phyloP scores from a whole-genome alignment of 2,329 filamentous ascomycete genomes.

The Neoscytalidium dimidiatum region DNA sequence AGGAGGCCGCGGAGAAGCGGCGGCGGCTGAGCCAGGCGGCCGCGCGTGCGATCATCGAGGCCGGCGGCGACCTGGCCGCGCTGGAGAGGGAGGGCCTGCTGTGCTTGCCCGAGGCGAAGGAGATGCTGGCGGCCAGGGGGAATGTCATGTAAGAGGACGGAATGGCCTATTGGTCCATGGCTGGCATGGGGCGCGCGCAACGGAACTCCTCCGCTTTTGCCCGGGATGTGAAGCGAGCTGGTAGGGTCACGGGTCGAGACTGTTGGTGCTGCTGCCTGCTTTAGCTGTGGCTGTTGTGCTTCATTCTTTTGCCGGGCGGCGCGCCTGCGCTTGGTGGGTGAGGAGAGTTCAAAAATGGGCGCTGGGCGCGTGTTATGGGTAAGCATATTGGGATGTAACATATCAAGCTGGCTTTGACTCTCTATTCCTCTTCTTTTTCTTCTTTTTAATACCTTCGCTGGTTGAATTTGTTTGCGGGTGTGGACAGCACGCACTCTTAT shows the following conservation, averaged over 20 bases:
- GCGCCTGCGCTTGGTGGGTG: too few species aligned
- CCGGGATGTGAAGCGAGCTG: not conserved
- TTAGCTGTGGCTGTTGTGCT: too few species aligned
- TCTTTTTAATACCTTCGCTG: not conserved
- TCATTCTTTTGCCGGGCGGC: too few species aligned
- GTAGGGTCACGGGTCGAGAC: not conserved
- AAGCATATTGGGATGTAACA: not conserved
- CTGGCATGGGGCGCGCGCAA: not conserved
- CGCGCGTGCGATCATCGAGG: conserved; percentile 67
- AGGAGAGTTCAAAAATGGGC: too few species aligned
- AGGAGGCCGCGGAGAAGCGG: conserved; percentile 79
- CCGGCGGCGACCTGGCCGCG: conserved; percentile 63
- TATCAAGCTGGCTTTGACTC: not conserved
- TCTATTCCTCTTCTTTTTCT: not conserved
- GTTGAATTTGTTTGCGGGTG: not conserved
- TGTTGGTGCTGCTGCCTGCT: not conserved
- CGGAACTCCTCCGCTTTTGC: not conserved
- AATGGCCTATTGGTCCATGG: not conserved
- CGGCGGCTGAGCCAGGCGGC: conserved; percentile 68
- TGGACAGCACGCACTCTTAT: not conserved
- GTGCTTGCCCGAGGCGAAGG: conserved; percentile 15
- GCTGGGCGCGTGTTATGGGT: too few species aligned
- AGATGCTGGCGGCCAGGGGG: conserved; percentile 1
- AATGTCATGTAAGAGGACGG: not conserved
- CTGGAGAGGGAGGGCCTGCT: conserved; percentile 46